A percentile compares a stretch with the other conserved stretches of the same genome.
Conservation (phyloP, 192 early-diverging fungal genomes). For the Coemansia sp. region DNA sequence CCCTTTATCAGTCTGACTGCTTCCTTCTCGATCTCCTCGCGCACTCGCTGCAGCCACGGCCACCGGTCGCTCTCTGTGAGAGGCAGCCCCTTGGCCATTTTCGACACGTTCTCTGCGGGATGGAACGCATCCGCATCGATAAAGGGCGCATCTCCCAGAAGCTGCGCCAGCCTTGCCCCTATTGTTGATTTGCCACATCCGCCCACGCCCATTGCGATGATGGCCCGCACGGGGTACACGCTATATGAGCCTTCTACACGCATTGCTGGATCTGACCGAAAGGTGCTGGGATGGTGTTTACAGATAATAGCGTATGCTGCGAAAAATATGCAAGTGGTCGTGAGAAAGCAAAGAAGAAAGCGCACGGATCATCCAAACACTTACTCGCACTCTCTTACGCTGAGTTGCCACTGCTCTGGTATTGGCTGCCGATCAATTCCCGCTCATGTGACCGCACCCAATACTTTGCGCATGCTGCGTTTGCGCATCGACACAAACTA, state of each 20-base stretch:
- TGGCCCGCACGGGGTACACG: slow-evolving; percentile 50
- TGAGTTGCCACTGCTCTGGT: background rate
- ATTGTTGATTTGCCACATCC: slow-evolving; percentile 67
- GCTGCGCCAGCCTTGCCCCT: slow-evolving; percentile 31
- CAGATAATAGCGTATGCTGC: background rate
- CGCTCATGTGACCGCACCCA: background rate
- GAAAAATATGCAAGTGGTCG: background rate
- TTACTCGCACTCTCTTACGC: too few relatives aligned
- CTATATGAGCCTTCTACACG: slow-evolving; percentile 31
- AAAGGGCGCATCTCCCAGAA: slow-evolving; percentile 49
- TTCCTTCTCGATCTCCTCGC: slow-evolving; percentile 35
- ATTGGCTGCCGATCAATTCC: background rate
- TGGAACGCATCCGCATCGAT: slow-evolving; percentile 72
- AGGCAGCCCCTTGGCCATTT: slow-evolving; percentile 63
- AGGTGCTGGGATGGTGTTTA: background rate
- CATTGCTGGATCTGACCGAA: slow-evolving; percentile 18
- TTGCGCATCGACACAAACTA: background rate
- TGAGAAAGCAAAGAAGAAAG: background rate
- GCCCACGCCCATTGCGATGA: slow-evolving; percentile 64
- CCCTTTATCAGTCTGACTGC: slow-evolving; percentile 22
- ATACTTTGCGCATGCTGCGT: background rate
- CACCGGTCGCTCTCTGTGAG: slow-evolving; percentile 66
- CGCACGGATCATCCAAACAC: background rate
- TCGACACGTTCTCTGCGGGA: slow-evolving; percentile 56
- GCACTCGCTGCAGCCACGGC: slow-evolving; percentile 62